These are phyloP conservation scores for Rosa hybrid DNA, from an alignment of 331 rosid species.

Conservation along the genomic window DNA sequence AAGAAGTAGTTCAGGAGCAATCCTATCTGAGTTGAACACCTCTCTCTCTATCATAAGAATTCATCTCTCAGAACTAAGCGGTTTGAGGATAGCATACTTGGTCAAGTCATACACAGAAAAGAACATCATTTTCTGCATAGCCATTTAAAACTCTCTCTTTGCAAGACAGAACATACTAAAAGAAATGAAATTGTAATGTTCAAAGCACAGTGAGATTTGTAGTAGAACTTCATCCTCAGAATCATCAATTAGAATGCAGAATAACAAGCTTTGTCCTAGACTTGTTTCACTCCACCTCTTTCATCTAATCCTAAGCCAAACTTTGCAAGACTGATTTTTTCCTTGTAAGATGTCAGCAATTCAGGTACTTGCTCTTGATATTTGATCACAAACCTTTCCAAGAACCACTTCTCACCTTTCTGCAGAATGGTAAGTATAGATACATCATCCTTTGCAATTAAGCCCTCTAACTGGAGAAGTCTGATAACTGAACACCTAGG, in stretches of 20 bases:
- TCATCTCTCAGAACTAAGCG: not conserved
- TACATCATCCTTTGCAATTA: not conserved
- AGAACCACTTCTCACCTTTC: not conserved
- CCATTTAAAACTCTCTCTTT: not conserved
- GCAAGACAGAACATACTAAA: not conserved
- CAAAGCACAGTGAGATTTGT: not conserved
- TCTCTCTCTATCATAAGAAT: not conserved
- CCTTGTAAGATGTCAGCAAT: slow-evolving; percentile 1
- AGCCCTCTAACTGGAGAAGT: slow-evolving; percentile 8
- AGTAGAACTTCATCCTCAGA: not conserved
- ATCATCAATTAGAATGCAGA: not conserved
- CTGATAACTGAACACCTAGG: slow-evolving; percentile 30
- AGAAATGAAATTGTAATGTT: not conserved
- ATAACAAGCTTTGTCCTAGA: not conserved
- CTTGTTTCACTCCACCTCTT: too few species aligned
- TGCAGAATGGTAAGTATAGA: not conserved
- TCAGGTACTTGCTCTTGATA: slow-evolving; percentile 20
- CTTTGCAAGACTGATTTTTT: not conserved
- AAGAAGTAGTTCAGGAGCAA: not conserved
- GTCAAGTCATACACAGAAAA: not conserved
- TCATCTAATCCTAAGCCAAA: not conserved
- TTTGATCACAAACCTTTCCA: slow-evolving; percentile 14
- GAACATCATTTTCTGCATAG: not conserved
- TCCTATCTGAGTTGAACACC: not conserved
- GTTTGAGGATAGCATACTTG: not conserved